phyloP scores from a whole-genome alignment of 2,329 filamentous ascomycete species.

The Aspergillus ibericus region DNA sequence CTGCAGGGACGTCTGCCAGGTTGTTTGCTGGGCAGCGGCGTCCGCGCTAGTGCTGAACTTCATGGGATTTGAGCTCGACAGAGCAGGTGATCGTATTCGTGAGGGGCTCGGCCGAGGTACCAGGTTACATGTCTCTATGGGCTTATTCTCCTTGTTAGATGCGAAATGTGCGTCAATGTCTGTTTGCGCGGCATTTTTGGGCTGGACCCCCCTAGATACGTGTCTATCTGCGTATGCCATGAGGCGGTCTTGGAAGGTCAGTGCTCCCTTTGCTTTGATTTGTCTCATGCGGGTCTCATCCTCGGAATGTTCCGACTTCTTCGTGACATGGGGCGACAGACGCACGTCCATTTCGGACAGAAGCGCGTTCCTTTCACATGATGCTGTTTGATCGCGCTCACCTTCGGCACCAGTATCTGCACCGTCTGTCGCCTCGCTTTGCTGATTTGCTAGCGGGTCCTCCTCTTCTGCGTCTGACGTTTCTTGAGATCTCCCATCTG shows the following conservation, averaged over 20 bases:
- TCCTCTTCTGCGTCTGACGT: neutral
- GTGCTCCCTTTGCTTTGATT: neutral
- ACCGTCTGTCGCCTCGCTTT: neutral
- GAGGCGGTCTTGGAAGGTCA: neutral
- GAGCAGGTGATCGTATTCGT: neutral
- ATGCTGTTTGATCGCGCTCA: neutral
- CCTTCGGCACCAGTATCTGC: neutral
- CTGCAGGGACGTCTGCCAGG: slow-evolving; percentile 10
- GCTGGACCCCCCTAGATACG: neutral
- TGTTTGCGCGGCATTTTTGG: neutral
- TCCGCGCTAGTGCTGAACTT: neutral
- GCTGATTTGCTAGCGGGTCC: no score
- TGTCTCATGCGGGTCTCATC: neutral
- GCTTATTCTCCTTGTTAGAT: neutral
- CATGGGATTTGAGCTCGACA: neutral
- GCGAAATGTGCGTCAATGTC: neutral
- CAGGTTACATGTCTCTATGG: neutral
- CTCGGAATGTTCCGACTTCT: neutral
- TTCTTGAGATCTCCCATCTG: neutral
- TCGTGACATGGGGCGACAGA: neutral
- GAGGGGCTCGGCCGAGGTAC: neutral
- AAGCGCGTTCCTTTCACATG: neutral
- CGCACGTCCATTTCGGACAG: neutral
- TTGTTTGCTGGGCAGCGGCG: neutral
- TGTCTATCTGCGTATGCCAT: neutral